Conservation (phyloP, 1,284 basidiomycete species). For the Apiotrichum gamsii region DNA sequence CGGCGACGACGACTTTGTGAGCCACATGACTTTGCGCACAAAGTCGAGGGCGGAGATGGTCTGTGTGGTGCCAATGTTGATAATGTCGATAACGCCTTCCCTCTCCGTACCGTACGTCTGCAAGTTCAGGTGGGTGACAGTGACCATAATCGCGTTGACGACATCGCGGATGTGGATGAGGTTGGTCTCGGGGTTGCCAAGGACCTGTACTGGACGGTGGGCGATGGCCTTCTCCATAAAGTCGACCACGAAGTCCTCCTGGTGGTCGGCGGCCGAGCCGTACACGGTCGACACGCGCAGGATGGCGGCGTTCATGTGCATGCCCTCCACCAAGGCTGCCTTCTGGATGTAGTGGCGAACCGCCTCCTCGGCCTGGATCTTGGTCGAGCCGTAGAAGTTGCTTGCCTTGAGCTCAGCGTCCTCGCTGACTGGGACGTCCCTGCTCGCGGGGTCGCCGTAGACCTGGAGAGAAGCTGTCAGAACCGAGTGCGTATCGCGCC, state of each 20-base stretch:
- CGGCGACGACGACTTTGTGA: constrained; percentile 27
- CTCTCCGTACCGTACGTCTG: not conserved
- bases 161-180: constrained; percentile 30
- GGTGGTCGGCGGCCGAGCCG: constrained; percentile 28
- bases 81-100: constrained; percentile 13
- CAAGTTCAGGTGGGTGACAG: constrained; percentile 10
- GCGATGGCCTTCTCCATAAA: constrained; percentile 28
- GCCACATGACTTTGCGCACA: constrained; percentile 20
- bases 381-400: constrained; percentile 30
- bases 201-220: constrained; percentile 32
- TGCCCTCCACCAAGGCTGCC: not conserved
- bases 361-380: constrained; percentile 22
- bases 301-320: constrained; percentile 19
- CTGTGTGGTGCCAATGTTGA: constrained; percentile 22
- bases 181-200: constrained; percentile 20
- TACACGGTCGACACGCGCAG: constrained; percentile 35
- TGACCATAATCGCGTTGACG: constrained; percentile 21
- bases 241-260: constrained; percentile 26
- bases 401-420: constrained; percentile 19
- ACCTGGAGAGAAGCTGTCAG: constrained; percentile 7
- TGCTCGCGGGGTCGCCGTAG: constrained; percentile 21
- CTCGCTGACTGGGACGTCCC: constrained; percentile 22
- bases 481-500: too few species aligned
- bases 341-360: constrained; percentile 6
- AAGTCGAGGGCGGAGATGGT: constrained; percentile 16